These are phyloP conservation scores for Fraxinus sp. DNA, from an alignment of 305 asterid genomes.

Conservation along the genomic window DNA sequence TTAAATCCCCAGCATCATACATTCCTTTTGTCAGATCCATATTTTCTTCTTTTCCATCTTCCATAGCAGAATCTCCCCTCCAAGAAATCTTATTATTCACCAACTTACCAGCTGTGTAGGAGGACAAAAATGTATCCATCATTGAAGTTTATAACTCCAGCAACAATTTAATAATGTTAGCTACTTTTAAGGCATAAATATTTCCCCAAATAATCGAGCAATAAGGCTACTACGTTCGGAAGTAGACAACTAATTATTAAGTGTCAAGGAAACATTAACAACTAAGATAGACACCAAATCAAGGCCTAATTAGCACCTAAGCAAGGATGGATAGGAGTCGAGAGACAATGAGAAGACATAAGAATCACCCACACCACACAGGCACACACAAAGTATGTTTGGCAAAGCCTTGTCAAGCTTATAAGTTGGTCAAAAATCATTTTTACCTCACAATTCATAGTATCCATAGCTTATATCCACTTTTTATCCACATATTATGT, in stretches of 20 bases:
- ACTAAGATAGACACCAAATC: background rate
- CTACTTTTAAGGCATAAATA: background rate
- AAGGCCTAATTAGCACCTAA: background rate
- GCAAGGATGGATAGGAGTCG: background rate
- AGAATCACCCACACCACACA: background rate
- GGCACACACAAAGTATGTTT: background rate
- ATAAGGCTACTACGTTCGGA: background rate
- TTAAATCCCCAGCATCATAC: slow-evolving; percentile 68
- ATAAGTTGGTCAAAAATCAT: background rate
- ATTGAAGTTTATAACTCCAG: background rate
- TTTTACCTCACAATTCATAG: background rate
- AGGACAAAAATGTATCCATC: background rate
- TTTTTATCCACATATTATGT: background rate
- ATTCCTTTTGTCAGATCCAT: slow-evolving; percentile 60
- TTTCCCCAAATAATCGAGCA: background rate
- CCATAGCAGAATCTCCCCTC: slow-evolving; percentile 68
- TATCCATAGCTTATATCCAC: background rate
- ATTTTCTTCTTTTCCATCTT: slow-evolving; percentile 51
- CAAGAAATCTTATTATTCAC: slow-evolving; percentile 50
- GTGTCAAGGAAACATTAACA: background rate
- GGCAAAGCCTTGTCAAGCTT: background rate
- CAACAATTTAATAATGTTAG: background rate
- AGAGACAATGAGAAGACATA: background rate
- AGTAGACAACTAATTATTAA: background rate
- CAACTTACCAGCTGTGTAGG: slow-evolving; percentile 60